phyloP scores from a whole-genome alignment of 73 alveolate genomes.

The Paramecium sexaurelia region DNA sequence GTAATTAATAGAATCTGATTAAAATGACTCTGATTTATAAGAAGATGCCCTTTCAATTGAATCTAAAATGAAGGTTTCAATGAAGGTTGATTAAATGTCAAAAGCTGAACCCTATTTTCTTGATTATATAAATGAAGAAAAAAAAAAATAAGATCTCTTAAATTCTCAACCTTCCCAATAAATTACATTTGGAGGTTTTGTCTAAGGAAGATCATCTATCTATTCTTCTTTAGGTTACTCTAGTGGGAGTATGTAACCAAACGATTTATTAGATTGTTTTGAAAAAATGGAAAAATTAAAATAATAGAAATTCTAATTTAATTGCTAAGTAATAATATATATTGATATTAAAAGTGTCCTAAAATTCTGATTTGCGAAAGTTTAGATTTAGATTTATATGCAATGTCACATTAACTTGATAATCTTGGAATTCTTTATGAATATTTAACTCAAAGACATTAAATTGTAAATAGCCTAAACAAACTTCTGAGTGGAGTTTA shows the following conservation, averaged over 20 bases:
- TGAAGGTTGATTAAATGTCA: neutral
- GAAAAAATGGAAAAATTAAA: constrained; percentile 14
- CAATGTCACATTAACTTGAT: neutral
- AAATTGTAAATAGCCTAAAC: neutral
- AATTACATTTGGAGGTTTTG: neutral
- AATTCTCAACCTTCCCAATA: neutral
- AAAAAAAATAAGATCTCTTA: neutral
- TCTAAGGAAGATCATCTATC: neutral
- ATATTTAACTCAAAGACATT: neutral
- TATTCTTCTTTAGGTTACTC: neutral
- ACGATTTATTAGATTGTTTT: neutral
- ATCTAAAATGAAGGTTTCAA: neutral
- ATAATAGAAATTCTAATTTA: neutral
- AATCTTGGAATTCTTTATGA: constrained; percentile 17
- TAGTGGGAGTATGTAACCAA: neutral
- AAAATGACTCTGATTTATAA: neutral
- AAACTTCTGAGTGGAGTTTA: neutral
- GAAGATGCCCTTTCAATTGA: neutral
- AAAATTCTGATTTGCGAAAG: neutral
- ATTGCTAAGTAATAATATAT: neutral
- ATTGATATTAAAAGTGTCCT: neutral
- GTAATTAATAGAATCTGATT: neutral
- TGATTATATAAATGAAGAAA: neutral
- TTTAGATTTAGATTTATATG: neutral
- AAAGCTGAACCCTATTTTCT: neutral